Percentiles rank a stretch among this genome's conserved stretches.
Evolutionary conservation across 169 alveolate species (phyloP).

Genomic region (Plasmodium billcollinsi): DNA sequence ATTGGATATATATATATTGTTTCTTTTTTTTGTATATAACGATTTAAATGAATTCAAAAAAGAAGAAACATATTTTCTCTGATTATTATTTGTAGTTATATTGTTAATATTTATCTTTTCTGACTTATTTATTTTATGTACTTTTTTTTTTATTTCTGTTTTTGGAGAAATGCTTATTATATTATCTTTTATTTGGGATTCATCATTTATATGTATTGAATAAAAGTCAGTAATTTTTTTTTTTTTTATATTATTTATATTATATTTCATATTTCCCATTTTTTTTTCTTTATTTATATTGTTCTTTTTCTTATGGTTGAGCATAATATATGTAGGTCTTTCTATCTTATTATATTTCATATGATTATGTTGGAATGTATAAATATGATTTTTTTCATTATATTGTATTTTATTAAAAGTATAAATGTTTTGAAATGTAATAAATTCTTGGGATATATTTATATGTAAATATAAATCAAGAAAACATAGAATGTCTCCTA

Average conservation of each 20-base stretch:
- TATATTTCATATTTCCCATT: background rate
- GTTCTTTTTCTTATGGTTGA: background rate
- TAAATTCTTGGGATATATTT: constrained; percentile 12
- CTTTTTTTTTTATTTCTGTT: no score
- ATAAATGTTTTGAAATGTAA: constrained; percentile 34
- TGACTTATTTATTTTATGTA: no score
- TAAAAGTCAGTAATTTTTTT: no score
- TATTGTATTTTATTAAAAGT: constrained; percentile 28
- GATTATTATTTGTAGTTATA: no score
- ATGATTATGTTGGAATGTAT: constrained; percentile 23
- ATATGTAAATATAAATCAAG: constrained; percentile 15
- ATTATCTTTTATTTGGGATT: no score
- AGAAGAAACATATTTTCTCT: no score
- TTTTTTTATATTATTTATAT: background rate
- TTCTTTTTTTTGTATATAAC: no score
- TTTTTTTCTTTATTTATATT: background rate
- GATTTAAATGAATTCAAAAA: no score
- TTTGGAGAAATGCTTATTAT: no score
- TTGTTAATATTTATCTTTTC: no score
- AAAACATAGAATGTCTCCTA: constrained; percentile 6
- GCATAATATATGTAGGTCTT: background rate
- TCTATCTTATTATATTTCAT: background rate
- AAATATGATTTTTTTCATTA: constrained; percentile 28
- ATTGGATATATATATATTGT: no score
- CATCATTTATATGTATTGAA: no score